Evolutionary conservation across 352 stramenopile species (phyloP), one percentile per base, ranked within the genome.

Genomic region (Peronospora belbahrii): DNA sequence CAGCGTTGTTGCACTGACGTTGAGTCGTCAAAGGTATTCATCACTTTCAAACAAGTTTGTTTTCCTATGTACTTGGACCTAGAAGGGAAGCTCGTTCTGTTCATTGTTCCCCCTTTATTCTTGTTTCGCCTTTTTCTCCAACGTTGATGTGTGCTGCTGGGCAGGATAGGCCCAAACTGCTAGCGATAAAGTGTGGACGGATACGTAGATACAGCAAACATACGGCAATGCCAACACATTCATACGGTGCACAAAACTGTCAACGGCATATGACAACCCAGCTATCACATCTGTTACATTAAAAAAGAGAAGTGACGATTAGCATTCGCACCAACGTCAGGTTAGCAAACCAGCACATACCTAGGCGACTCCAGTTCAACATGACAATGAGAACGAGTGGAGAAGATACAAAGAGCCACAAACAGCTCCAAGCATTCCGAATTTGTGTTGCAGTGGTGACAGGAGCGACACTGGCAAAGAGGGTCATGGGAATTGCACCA

Each of bases 201-300:
- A 64, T 6, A 87, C 31, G 60, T 92, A 88, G 6, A 92, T 57
- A 22, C 63, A 77, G 38, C 64, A 87, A 19, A 77, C 24, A 43
- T 91, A 91, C 6, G 74, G 68, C 17, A 91, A 47, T 13, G 69
- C 68, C 4, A 92, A 45, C 36, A 83, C 30, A 32, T 86, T 85
- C 8, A 63, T 65, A 36, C 62, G 57, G 18, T 57, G 56, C 23
- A 55, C 42, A 50, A 85, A 88, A 48, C 71, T 70, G 18, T 74
- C 39, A n/a, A 76, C 64, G 17, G 66, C 33, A 42, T 70, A 73
- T 8, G 59, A 56, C 39, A 70, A 27, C 1, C 30, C 59, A 27
- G 42, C 46, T n/a, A 38, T 35, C 4, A 38, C 23, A 32, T 54
- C 65, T 80, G 36, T 44, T 40, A 14, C 25, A 46, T 6, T 45